Base-by-base conservation (phyloP, 192 early-diverging fungal genomes). In the Rhizophagus sp. region DNA sequence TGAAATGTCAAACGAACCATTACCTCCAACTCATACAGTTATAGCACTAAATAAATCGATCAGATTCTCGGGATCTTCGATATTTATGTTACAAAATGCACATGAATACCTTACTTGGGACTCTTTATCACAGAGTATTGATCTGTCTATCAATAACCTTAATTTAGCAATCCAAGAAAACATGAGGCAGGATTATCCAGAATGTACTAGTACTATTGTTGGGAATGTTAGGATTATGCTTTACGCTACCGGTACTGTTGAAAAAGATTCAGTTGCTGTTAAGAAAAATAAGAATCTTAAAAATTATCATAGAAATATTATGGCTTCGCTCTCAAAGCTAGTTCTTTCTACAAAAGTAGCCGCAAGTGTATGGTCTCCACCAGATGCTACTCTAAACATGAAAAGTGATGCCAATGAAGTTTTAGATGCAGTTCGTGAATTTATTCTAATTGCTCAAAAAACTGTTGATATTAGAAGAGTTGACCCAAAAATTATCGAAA, bases 311-410 rank as follows among this genome's bases (percentile, higher is more conserved):
- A 88, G 90, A 24, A 87, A 90, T 33, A 93, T 99, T 47, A 92
- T 96, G 84, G 90, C 91, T 24, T 86, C 93, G 4, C 81, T 98
- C 19, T 95, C 95, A 22, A 96, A 96, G 65, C 85, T 99, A 75
- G 88, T 93, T 19, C 83, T 98, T 19, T 91, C 94, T 12, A 92
- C 95, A 62, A 96, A 94, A 79, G 88, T 91, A 62, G 95, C 93
- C 0, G 85, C 93, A 13, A 92, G 92, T n/a, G 88, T 96, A 62
- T 97, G 96, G 96, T 95, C 96, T 36, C 93, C 95, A 2, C 94
- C 95, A 9, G 95, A 96, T 79, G 90, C 95, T 6, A 87, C 91
- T 24, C 77, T 83, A 22, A 94, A 92, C 15, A 92, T 97, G 86
- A 88, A 93, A 24, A 81, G 84, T 13, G 92, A 94, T 67, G 88